A percentile compares a stretch with the other conserved stretches of the same genome.
Conservation (phyloP, 805 yeast genomes). For the Ogataea paradorogensis region DNA sequence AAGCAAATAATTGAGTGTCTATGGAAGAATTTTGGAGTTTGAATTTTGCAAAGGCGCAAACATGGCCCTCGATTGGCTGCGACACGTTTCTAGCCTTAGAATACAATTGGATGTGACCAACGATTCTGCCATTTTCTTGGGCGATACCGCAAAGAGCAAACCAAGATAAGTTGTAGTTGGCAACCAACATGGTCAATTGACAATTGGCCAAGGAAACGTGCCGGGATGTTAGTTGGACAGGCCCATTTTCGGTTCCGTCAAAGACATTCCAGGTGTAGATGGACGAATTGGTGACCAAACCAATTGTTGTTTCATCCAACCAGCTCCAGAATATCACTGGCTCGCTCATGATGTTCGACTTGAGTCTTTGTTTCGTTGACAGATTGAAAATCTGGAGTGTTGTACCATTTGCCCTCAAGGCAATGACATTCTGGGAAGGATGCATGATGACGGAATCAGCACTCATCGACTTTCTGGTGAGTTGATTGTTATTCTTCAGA, state of each 20-base stretch:
- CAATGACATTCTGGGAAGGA: slow-evolving; percentile 83
- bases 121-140: slow-evolving; percentile 90
- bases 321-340: slow-evolving; percentile 96
- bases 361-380: slow-evolving; percentile 81
- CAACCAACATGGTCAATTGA: slow-evolving; percentile 87
- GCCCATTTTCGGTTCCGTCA: slow-evolving; percentile 80
- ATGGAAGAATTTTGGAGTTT: slow-evolving; percentile 68
- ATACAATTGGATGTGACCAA: slow-evolving; percentile 92
- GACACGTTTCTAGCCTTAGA: slow-evolving; percentile 87
- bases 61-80: slow-evolving; percentile 98
- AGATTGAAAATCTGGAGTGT: slow-evolving; percentile 92
- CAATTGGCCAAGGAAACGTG: slow-evolving; percentile 74
- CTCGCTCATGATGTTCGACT: slow-evolving; percentile 79
- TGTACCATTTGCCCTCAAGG: slow-evolving; percentile 94
- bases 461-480: slow-evolving; percentile 88
- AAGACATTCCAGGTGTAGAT: slow-evolving; percentile 81
- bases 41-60: slow-evolving; percentile 80
- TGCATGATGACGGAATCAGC: slow-evolving; percentile 98
- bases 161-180: slow-evolving; percentile 83
- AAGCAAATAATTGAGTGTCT: slow-evolving; percentile 85
- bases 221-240: slow-evolving; percentile 75
- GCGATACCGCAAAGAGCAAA: slow-evolving; percentile 93
- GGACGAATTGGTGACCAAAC: slow-evolving; percentile 76
- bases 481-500: slow-evolving; percentile 70
- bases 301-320: slow-evolving; percentile 71